phyloP scores from a whole-genome alignment of 2,329 filamentous ascomycete genomes.

The Fusarium sp. region DNA sequence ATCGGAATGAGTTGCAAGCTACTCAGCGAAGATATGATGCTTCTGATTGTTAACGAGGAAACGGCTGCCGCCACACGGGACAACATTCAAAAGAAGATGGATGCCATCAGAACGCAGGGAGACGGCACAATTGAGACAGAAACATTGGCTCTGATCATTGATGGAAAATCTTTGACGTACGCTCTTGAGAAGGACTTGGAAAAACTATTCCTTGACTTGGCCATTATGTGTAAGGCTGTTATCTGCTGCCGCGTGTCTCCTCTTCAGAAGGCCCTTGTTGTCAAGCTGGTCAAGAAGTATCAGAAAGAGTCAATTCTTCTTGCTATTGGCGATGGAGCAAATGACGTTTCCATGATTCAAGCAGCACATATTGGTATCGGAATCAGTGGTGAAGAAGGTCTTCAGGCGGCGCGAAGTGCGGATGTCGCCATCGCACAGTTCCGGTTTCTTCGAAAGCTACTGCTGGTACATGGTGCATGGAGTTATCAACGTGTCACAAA shows the following conservation, averaged over 20 bases:
- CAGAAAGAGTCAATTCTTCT: constrained; percentile 92
- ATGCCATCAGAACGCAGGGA: constrained; percentile 87
- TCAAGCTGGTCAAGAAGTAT: constrained; percentile 95
- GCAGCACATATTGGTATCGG: constrained; percentile 97
- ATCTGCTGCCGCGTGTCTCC: constrained; percentile 98
- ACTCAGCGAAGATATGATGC: constrained; percentile 98
- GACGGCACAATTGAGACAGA: constrained; percentile 83
- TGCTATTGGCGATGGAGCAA: constrained; percentile 96
- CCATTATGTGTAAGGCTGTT: constrained; percentile 97
- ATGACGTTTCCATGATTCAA: constrained; percentile 99
- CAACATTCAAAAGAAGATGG: constrained; percentile 92
- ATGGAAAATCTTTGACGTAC: constrained; percentile 94
- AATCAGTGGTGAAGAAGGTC: constrained; percentile 96
- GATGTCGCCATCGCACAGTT: constrained; percentile 98
- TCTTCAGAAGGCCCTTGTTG: constrained; percentile 95
- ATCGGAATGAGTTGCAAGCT: constrained; percentile 99
- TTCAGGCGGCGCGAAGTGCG: constrained; percentile 94
- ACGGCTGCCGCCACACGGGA: constrained; percentile 80
- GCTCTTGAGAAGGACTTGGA: constrained; percentile 95
- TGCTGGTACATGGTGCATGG: constrained; percentile 96
- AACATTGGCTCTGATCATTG: constrained; percentile 90
- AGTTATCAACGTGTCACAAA: constrained; percentile 97
- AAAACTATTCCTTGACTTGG: constrained; percentile 91
- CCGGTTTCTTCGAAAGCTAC: constrained; percentile 90
- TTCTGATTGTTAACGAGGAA: constrained; percentile 96